Base-by-base conservation (phyloP, 2,329 filamentous ascomycete species). In the Pochonia chlamydosporia region DNA sequence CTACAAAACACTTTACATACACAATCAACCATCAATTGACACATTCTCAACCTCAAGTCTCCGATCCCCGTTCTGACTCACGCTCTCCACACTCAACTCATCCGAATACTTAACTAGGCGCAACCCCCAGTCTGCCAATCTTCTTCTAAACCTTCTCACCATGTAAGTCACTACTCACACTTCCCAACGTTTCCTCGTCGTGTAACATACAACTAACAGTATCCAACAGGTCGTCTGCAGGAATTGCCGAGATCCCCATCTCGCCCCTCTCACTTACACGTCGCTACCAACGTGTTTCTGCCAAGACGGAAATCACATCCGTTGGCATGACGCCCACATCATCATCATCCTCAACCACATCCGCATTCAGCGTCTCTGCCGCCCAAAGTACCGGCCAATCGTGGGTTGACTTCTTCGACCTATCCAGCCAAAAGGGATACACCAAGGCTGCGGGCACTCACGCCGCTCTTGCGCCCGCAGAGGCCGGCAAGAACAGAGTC, bases 391-490 rank as follows among this genome's bases (percentile, higher is more conserved):
- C 58, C 9, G 44, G 55, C 28, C 61, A 64, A 20, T 58, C 62
- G n/a, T 67, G 65, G 63, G 60, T 68, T 47, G 65, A 68, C 50
- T 54, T 64, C 16, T 67, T 67, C 44, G 58, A 63, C 37, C 44
- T 63, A 21, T 42, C 48, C 25, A 56, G 58, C 0, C 57, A 59
- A 11, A 52, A 56, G 13, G 52, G 56, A 16, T 55, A 59, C 48
- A 60, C 57, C 50, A 66, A 65, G 53, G 59, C 59, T 0, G 56
- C 55, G 11, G 64, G 65, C 30, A 59, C 56, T 1, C 51, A 58
- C 25, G 65, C 62, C n/a, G 56, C 53, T n/a, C 64, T 66, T 44
- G 50, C 52, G 0, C 58, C 54, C 24, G 40, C 41, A 3, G 53
- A 49, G 21, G 36, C 23, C 8, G 30, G 33, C 16, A 43, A 40